Evolutionary conservation across 202 grass and related monocot species (phyloP), one percentile per base, ranked within the genome.

Genomic region (Alloteropsis angusta): DNA sequence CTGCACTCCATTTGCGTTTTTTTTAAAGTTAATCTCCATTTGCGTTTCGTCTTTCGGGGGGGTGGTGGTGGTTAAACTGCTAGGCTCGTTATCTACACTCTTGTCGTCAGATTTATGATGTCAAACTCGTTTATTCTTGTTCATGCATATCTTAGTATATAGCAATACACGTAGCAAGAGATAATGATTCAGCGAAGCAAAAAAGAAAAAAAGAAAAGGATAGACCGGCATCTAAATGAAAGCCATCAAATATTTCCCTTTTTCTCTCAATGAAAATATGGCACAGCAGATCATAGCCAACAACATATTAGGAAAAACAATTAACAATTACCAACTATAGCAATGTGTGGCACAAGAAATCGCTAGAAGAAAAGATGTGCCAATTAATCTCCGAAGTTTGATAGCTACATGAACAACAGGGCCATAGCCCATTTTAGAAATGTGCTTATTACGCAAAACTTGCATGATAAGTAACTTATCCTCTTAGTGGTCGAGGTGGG

Each of bases 331-430:
- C 21, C 16, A 9, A 68, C 26, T 68, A 18, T 17, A 28, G 41
- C 13, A 28, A 46, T 21, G 12, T 32, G 25, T 69, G 42, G 19
- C 0, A 1, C 14, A 49, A 70, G 66, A 49, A 49, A 5, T 28
- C 17, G 9, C 21, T 14, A 3, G 7, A 28, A 30, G 22, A 68
- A 62, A 8, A 77, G 26, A 41, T 41, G 6, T 4, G 2, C n/a
- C n/a, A 3, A 0, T n/a, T n/a, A n/a, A 8, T 19, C 2, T 9
- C 10, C 4, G 2, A 45, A n/a, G 32, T 25, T 3, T 0, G 1
- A 6, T 30, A 44, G 41, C 16, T 60, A 30, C 16, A 13, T 41
- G 21, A 13, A 50, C n/a, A 26, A 9, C 0, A 4, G 9, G 15
- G 6, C 1, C 0, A 11, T 4, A 18, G 7, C 4, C 16, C 22